Base-by-base conservation (phyloP, 768 basidiomycete genomes). In the Mycena sanguinolenta region DNA sequence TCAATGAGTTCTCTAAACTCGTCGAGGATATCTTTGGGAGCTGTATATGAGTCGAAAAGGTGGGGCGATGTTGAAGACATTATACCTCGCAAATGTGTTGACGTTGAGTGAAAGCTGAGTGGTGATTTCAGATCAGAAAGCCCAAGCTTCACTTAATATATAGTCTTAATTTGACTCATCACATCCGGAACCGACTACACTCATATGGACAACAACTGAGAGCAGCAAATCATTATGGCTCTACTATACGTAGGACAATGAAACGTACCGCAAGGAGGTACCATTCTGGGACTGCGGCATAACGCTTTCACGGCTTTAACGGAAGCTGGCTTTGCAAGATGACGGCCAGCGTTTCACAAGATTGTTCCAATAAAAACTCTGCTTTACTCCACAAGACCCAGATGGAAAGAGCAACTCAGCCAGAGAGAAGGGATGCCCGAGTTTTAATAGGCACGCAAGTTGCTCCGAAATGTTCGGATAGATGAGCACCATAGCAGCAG, bases 1-100 rank as follows among this genome's bases (percentile, higher is more conserved):
- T 98, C 97, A 23, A 94, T 95, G 78, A 96, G 89, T 65, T 95
- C 91, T 46, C 91, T 92, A 72, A 99, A 98, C 82, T 98, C 97
- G 79, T 95, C 89, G 42, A 98, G 88, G 60, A 99, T 86, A 68
- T 99, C 96, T 84, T 95, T 96, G 21, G 96, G 95, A 58, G 88
- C 97, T 72, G 96, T 95, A 81, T 91, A 97, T 67, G 94, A 94
- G 87, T 96, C 95, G 71, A 96, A n/a, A n/a, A n/a, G 86, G 67
- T 95, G 88, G 79, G 89, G 88, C 68, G 89, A 87, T 70, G 88
- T 83, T 76, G 87, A 78, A 81, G 89, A 88, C 85, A 87, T 88
- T 83, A 84, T 85, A 83, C 82, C 81, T 84, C 74, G 71, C 72
- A 68, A 55, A 55, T 4, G 39, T n/a, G 60, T 23, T 62, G 60